Conservation (phyloP, 495 filamentous ascomycete species). For the Amphirosellinia nigrospora region DNA sequence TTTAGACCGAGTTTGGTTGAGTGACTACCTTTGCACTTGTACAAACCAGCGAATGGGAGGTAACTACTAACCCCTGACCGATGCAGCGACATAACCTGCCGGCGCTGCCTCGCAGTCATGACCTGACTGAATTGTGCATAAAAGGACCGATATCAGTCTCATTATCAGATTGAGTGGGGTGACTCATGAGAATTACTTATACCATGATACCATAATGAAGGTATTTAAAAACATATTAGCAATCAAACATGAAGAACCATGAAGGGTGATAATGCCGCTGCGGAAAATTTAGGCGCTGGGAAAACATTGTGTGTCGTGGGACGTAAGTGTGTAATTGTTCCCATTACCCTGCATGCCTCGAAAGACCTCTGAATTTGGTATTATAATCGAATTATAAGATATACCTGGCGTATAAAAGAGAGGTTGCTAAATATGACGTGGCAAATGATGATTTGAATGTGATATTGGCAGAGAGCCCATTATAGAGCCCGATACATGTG, state of each 20-base stretch:
- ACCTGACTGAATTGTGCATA: neutral
- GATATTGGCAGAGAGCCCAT: neutral
- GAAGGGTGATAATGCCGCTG: too few relatives aligned
- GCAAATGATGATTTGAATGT: neutral
- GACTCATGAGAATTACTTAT: neutral
- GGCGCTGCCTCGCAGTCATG: neutral
- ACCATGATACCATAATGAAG: neutral
- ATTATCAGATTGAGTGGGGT: neutral
- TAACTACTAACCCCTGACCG: neutral
- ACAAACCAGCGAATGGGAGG: neutral
- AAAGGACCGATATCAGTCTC: neutral
- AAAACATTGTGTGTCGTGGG: neutral
- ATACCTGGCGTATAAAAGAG: neutral
- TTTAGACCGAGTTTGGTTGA: too few relatives aligned
- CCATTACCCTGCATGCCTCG: neutral
- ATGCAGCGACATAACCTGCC: neutral
- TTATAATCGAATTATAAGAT: neutral
- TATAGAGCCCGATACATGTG: neutral
- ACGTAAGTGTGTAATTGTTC: neutral
- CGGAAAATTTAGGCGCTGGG: too few relatives aligned
- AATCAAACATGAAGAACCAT: neutral
- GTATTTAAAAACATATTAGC: neutral
- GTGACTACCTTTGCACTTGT: too few relatives aligned
- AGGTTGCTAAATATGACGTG: neutral
- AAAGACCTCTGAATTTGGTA: neutral